A percentile compares a stretch with the other conserved stretches of the same genome.
Conservation (phyloP, 2,329 filamentous ascomycete genomes). For the Hypoxylon sp. region DNA sequence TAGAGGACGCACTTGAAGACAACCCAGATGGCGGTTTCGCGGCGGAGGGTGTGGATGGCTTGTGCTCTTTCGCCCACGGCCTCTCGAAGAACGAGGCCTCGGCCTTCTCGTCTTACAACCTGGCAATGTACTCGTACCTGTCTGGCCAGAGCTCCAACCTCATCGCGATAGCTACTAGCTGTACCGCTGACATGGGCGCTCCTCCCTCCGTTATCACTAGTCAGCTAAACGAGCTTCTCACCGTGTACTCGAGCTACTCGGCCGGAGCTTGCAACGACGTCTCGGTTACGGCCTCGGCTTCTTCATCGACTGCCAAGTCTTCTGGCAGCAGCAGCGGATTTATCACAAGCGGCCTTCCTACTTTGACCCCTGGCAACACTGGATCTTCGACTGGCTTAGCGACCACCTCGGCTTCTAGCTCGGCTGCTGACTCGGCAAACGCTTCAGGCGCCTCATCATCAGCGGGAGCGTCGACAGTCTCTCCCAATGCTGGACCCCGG, state of each 20-base stretch:
- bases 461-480: slow-evolving; percentile 8
- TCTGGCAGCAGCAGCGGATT: slow-evolving; percentile 5
- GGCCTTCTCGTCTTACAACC: slow-evolving; percentile 32
- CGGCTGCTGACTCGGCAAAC: slow-evolving; percentile 4
- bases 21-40: slow-evolving; percentile 1
- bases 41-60: not conserved
- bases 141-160: slow-evolving; percentile 37
- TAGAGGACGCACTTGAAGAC: slow-evolving; percentile 11
- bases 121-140: slow-evolving; percentile 40
- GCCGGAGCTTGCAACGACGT: slow-evolving; percentile 23
- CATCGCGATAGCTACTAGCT: slow-evolving; percentile 26
- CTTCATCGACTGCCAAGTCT: not conserved
- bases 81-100: slow-evolving; percentile 13
- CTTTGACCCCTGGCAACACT: not conserved
- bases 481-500: slow-evolving; percentile 25
- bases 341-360: not conserved
- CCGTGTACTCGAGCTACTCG: slow-evolving; percentile 39
- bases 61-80: slow-evolving; percentile 21
- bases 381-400: not conserved
- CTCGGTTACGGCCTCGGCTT: slow-evolving; percentile 4
- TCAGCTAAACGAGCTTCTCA: slow-evolving; percentile 33
- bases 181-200: slow-evolving; percentile 35
- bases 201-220: slow-evolving; percentile 31
- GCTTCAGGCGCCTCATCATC: slow-evolving; percentile 12
- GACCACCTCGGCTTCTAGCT: not conserved